Percentiles rank a stretch among this genome's conserved stretches.
Conservation (phyloP, 2,329 filamentous ascomycete species). For the Trichoderma lentiforme region DNA sequence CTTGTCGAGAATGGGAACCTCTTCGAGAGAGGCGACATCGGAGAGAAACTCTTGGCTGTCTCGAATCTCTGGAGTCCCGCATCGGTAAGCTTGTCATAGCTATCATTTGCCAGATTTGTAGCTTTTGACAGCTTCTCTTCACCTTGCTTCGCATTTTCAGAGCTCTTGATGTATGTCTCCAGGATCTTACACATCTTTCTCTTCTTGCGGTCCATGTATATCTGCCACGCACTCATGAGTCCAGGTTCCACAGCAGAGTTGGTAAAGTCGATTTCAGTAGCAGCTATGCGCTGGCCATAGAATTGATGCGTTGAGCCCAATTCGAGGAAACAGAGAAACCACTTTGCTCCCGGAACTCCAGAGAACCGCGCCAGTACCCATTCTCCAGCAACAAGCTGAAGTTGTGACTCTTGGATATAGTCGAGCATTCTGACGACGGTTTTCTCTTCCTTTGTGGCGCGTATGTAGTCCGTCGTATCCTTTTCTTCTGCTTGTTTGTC, state of each 20-base stretch:
- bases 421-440: conserved; percentile 4
- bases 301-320: conserved; percentile 11
- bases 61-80: background rate
- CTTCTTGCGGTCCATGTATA: conserved; percentile 16
- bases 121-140: background rate
- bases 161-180: background rate
- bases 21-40: background rate
- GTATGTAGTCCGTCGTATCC: background rate
- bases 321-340: conserved; percentile 15
- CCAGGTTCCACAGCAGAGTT: background rate
- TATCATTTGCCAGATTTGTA: background rate
- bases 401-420: conserved; percentile 2
- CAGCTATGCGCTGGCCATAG: conserved; percentile 9
- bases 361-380: conserved; percentile 16
- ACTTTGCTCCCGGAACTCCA: background rate
- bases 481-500: background rate
- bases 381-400: conserved; percentile 11
- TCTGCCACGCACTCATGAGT: conserved; percentile 14
- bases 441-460: background rate
- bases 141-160: background rate
- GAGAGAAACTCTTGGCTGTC: background rate
- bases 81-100: background rate
- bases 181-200: conserved; percentile 8
- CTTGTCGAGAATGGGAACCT: background rate
- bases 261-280: conserved; percentile 7